Percentiles rank a stretch among this genome's conserved stretches.
phyloP scores from a whole-genome alignment of 2,329 filamentous ascomycete genomes.

The Aspergillus neotritici region DNA sequence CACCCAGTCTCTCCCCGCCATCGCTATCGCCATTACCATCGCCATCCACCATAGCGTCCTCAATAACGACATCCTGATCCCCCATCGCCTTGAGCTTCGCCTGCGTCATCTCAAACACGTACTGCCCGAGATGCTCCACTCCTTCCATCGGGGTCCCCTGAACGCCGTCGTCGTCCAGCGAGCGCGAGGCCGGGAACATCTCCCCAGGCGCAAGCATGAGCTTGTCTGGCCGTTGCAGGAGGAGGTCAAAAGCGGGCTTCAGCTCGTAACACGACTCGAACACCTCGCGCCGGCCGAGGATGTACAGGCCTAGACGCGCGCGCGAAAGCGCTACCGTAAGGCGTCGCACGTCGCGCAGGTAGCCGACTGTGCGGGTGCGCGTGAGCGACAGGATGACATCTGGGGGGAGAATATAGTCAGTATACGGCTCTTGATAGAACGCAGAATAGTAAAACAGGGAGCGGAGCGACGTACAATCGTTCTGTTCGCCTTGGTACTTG shows the following conservation, averaged over 20 bases:
- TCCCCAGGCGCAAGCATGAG: constrained; percentile 78
- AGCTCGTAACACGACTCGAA: constrained; percentile 89
- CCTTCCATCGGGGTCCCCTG: constrained; percentile 71
- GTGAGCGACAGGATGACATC: constrained; percentile 92
- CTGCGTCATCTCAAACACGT: constrained; percentile 93
- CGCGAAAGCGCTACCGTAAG: constrained; percentile 92
- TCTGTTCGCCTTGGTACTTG: constrained; percentile 98
- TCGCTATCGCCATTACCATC: constrained; percentile 15
- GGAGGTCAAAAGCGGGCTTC: constrained; percentile 72
- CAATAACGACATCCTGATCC: constrained; percentile 35
- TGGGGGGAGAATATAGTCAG: constrained; percentile 34
- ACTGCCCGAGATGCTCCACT: constrained; percentile 90
- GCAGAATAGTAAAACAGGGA: background rate
- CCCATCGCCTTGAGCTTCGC: constrained; percentile 58
- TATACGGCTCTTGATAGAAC: background rate
- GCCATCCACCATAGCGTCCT: constrained; percentile 27
- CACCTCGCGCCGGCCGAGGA: constrained; percentile 79
- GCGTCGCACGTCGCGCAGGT: constrained; percentile 85
- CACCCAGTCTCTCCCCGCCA: constrained; percentile 11
- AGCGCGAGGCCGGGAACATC: constrained; percentile 67
- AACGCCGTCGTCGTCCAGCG: constrained; percentile 44
- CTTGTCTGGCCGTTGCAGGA: constrained; percentile 74
- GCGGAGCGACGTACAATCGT: constrained; percentile 69
- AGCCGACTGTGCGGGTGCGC: constrained; percentile 81
- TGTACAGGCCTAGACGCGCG: constrained; percentile 83